These are phyloP conservation scores for Friedmanniomyces endolithicus DNA, from an alignment of 495 filamentous ascomycete genomes.

Conservation along the genomic window DNA sequence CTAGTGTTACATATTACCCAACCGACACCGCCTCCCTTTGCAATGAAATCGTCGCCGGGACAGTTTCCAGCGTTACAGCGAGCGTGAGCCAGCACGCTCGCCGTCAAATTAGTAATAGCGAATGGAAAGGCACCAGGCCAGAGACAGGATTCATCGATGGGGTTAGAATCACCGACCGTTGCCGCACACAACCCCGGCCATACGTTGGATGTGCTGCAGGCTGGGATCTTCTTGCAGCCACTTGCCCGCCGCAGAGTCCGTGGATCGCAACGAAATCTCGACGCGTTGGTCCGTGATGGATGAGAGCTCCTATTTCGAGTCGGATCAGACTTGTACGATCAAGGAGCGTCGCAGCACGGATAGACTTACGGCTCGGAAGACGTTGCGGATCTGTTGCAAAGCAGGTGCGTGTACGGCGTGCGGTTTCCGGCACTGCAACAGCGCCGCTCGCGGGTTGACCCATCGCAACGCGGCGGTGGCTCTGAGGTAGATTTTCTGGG, in stretches of 20 bases:
- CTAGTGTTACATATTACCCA: constrained; percentile 1
- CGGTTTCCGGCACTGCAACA: constrained; percentile 53
- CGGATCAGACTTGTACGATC: not conserved
- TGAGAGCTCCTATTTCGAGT: constrained; percentile 24
- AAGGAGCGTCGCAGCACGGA: not conserved
- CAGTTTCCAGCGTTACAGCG: not conserved
- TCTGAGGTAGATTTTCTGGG: constrained; percentile 71
- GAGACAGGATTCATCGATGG: not conserved
- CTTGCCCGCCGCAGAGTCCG: constrained; percentile 28
- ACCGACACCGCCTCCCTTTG: not conserved
- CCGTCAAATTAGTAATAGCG: not conserved
- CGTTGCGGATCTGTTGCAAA: constrained; percentile 46
- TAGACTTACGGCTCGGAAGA: constrained; percentile 48
- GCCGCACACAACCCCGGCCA: constrained; percentile 6
- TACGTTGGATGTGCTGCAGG: constrained; percentile 2
- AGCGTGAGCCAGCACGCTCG: not conserved
- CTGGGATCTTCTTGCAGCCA: constrained; percentile 31
- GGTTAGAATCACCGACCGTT: constrained; percentile 6
- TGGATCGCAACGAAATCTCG: constrained; percentile 26
- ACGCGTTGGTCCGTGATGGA: constrained; percentile 30
- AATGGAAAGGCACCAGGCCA: not conserved
- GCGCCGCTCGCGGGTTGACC: constrained; percentile 56
- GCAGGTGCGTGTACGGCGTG: constrained; percentile 44
- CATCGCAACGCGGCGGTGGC: constrained; percentile 67
- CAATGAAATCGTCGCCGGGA: not conserved